phyloP scores from a whole-genome alignment of 768 basidiomycete genomes.

The Mrakia frigida region DNA sequence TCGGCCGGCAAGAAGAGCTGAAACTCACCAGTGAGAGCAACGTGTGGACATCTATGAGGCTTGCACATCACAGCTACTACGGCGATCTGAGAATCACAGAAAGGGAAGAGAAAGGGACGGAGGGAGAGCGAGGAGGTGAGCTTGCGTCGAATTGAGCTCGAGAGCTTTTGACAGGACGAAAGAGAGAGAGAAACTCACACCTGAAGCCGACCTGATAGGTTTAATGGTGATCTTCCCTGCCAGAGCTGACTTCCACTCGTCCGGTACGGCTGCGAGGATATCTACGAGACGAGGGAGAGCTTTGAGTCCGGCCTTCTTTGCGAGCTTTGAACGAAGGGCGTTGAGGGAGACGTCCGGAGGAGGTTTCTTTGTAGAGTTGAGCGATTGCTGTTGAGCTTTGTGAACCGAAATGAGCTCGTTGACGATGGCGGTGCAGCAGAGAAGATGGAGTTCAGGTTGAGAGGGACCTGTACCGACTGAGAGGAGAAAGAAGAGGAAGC shows the following conservation, averaged over 20 bases:
- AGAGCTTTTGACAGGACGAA: background rate
- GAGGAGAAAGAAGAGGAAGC: background rate
- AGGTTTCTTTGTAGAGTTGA: slow-evolving; percentile 58
- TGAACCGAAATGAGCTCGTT: slow-evolving; percentile 68
- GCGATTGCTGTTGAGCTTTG: slow-evolving; percentile 33
- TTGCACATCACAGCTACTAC: slow-evolving; percentile 99
- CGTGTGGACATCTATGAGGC: slow-evolving; percentile 97
- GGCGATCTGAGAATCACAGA: slow-evolving; percentile 62
- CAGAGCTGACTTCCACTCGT: slow-evolving; percentile 89
- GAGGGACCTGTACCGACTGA: slow-evolving; percentile 21
- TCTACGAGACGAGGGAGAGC: slow-evolving; percentile 91
- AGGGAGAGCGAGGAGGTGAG: background rate
- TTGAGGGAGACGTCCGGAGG: slow-evolving; percentile 67
- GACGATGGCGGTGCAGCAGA: slow-evolving; percentile 90
- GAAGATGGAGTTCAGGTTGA: slow-evolving; percentile 81
- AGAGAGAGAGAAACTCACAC: slow-evolving; percentile 52
- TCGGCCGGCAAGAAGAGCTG: background rate
- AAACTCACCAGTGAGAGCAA: slow-evolving; percentile 77
- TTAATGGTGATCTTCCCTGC: slow-evolving; percentile 84
- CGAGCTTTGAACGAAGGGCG: slow-evolving; percentile 74
- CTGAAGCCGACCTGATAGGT: slow-evolving; percentile 88
- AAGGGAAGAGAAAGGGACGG: background rate
- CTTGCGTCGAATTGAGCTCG: background rate
- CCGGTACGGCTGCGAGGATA: slow-evolving; percentile 96
- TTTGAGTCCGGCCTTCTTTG: slow-evolving; percentile 81